Base-by-base conservation (phyloP, 2,329 filamentous ascomycete species). In the Colletotrichum sp. region DNA sequence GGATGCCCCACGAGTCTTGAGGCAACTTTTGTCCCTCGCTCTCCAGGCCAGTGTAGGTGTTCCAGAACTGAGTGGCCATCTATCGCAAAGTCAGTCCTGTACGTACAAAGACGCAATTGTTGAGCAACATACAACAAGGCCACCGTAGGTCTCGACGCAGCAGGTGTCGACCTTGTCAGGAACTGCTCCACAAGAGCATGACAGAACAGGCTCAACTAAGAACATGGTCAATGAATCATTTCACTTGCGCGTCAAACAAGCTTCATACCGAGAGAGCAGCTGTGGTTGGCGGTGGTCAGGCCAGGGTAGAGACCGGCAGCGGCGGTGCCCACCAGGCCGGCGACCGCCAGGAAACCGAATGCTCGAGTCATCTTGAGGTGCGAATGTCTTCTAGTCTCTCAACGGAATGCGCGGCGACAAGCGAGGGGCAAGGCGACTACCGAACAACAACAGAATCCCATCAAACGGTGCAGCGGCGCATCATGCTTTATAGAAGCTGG, bases 131-230 rank as follows among this genome's bases (percentile, higher is more conserved):
- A 87, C 84, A 36, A 93, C 80, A 7, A 94, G 86, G 6, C 92
- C 92, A 32, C 92, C 92, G 78, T 86, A 93, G 0, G 92, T 93
- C 85, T 94, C 92, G 19, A 87, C 87, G 79, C 92, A 94, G 87
- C 92, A 94, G 2, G 89, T 89, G 80, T 94, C 92, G 39, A 90
- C 89, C 69, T 85, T 81, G 39, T 79, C 83, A 2, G 85, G 86
- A 29, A 84, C 82, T 8, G 88, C 89, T 3, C 83, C 80, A 25
- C 83, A 79, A 1, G 88, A 90, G 83, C 90, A 91, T 2, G 90
- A 92, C 36, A 89, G 84, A 16, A 84, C 78, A 2, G 82, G 81
- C 27, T 80, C 74, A 61, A 77, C 82, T 84, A 78, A 52, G 8
- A 75, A 32, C 9, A 27, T n/a, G 34, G 71, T 71, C 66, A 75